Base-by-base conservation (phyloP, 2,329 filamentous ascomycete species). In the Hypocrella siamensis region DNA sequence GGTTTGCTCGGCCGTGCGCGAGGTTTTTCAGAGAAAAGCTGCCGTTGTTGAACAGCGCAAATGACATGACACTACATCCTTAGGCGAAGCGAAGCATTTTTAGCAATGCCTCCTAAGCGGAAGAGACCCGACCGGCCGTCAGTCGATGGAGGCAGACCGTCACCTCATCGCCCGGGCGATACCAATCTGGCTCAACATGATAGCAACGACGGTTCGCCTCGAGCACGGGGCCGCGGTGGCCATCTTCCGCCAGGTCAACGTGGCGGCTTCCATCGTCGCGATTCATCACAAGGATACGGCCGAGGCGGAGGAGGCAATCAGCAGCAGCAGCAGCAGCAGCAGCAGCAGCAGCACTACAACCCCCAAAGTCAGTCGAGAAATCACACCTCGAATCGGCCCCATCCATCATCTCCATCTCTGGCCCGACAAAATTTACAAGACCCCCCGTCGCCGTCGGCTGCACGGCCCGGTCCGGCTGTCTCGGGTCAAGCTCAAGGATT, bases 141-240 rank as follows among this genome's bases (percentile, higher is more conserved):
- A 37, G 52, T 54, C 38, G 67, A 73, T 35, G 59, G 56, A 34
- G 54, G 54, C 39, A 61, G 74, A 37, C 71, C 72, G 15, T 67
- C 73, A 31, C 74, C 75, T 31, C 71, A 78, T 52, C 68, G 71
- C 21, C 72, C 74, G 29, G 63, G 59, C 32, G 67, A 75, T 42
- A 65, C 65, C 6, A 46, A 53, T 25, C 46, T 74, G 33, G 68
- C 57, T 27, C 70, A 74, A 39, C 68, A 75, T 48, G 72, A 77
- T 33, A 54, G 65, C 52, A 62, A 65, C 40, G 61, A 68, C 45
- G 57, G 56, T 25, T 52, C 56, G 41, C 58, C 58, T 36, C 60
- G 67, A 36, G 57, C 60, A n/a, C 53, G 64, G 39, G 38, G 31
- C 12, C 38, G 56, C 28, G 60, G 63, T 42, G 52, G 64, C 42